A percentile compares a stretch with the other conserved stretches of the same genome.
These are phyloP conservation scores for Solanum boliviense DNA, from an alignment of 257 asterid species.

Conservation along the genomic window DNA sequence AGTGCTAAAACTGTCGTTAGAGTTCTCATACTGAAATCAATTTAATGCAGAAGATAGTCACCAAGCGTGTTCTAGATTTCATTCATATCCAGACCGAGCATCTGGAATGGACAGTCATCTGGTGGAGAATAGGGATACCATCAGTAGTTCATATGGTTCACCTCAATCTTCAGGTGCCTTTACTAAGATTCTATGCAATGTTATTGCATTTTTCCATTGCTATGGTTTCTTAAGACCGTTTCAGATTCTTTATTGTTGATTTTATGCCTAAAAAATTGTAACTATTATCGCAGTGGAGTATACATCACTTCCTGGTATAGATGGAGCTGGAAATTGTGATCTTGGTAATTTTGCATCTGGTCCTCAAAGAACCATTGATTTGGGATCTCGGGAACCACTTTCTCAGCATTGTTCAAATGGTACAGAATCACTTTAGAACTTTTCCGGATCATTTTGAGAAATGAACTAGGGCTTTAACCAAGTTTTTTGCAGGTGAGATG, in stretches of 20 bases:
- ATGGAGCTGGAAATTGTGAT: constrained; percentile 16
- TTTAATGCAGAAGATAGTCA: constrained; percentile 50
- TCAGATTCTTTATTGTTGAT: not conserved
- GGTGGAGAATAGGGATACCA: constrained; percentile 19
- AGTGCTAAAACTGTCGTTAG: not conserved
- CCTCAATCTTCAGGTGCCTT: constrained; percentile 40
- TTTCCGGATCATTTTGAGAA: not conserved
- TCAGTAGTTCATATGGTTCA: constrained; percentile 40
- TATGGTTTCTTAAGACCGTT: not conserved
- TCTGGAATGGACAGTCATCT: constrained; percentile 27
- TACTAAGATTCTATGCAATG: constrained; percentile 5
- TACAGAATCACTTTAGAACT: constrained; percentile 1
- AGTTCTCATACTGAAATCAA: constrained; percentile 12
- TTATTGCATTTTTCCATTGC: not conserved
- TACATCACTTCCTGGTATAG: constrained; percentile 25
- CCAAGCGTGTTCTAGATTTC: constrained; percentile 45
- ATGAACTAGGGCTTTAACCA: not conserved
- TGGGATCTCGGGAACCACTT: constrained; percentile 51
- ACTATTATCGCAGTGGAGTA: constrained; percentile 21
- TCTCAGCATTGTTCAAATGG: constrained; percentile 37
- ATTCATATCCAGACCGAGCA: constrained; percentile 45
- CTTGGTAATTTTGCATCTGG: constrained; percentile 29
- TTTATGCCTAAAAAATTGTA: not conserved
- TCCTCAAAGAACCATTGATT: constrained; percentile 26
- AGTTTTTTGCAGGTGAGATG: constrained; percentile 44